Evolutionary conservation across 2,329 filamentous ascomycete genomes (phyloP).

Genomic region (Nannizzia gypsea): DNA sequence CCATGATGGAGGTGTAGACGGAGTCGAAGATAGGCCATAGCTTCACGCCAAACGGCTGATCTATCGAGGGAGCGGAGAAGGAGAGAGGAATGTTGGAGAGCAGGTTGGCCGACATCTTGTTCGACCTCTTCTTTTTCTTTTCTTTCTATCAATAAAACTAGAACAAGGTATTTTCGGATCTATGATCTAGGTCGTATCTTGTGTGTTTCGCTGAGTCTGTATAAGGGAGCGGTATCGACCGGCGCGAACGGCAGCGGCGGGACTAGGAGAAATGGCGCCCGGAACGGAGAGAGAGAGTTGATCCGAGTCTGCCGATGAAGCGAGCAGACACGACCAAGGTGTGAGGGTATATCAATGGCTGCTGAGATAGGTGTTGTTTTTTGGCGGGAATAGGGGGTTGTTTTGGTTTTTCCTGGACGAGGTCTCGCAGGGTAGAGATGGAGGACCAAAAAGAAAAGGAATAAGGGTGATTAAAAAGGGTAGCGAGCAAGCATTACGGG

Average conservation of each 20-base stretch:
- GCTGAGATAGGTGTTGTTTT: not conserved
- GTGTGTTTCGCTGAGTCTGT: not conserved
- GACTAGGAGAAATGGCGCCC: not conserved
- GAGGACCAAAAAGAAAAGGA: conserved; percentile 4
- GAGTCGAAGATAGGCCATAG: conserved; percentile 85
- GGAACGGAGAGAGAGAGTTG: not conserved
- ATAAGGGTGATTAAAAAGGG: conserved; percentile 8
- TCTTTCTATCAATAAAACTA: not conserved
- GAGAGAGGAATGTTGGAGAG: conserved; percentile 12
- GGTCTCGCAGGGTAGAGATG: not conserved
- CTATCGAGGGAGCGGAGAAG: conserved; percentile 53
- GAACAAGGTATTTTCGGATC: not conserved
- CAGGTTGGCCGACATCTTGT: conserved; percentile 7
- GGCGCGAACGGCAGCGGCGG: conserved; percentile 6
- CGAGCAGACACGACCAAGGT: not conserved
- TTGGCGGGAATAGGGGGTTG: not conserved
- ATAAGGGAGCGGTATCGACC: not conserved
- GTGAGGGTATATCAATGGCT: not conserved
- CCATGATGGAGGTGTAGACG: conserved; percentile 57
- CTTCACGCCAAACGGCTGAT: conserved; percentile 70
- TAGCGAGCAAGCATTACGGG: conserved; percentile 4
- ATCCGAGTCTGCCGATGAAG: not conserved
- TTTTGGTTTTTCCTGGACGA: not conserved
- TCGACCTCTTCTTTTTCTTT: not conserved
- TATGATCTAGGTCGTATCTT: not conserved